A percentile compares a stretch with the other conserved stretches of the same genome.
phyloP scores from a whole-genome alignment of 192 early-diverging fungal species.

The Backusella australiensis region DNA sequence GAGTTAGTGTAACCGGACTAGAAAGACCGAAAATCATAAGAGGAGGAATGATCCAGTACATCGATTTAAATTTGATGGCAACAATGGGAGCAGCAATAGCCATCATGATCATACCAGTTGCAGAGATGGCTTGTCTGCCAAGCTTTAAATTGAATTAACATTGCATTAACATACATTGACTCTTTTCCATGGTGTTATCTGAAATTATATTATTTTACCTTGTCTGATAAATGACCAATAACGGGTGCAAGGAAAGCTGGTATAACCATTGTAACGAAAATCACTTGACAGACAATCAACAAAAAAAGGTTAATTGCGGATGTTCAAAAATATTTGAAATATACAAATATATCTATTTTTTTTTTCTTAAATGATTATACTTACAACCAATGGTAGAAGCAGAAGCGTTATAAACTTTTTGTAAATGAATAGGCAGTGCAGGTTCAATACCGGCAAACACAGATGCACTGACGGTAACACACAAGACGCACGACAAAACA shows the following conservation, averaged over 20 bases:
- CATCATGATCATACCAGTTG: slow-evolving; percentile 49
- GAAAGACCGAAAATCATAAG: slow-evolving; percentile 54
- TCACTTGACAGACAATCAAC: slow-evolving; percentile 27
- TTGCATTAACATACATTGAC: neutral
- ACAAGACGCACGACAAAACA: slow-evolving; percentile 40
- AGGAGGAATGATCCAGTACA: slow-evolving; percentile 41
- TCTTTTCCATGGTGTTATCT: neutral
- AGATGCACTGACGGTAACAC: slow-evolving; percentile 46
- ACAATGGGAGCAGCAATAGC: slow-evolving; percentile 43
- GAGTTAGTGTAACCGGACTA: slow-evolving; percentile 55
- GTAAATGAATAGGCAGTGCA: slow-evolving; percentile 51
- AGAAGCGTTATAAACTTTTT: slow-evolving; percentile 33
- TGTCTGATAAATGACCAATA: slow-evolving; percentile 54
- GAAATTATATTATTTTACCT: slow-evolving; percentile 1
- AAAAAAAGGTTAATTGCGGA: slow-evolving; percentile 8
- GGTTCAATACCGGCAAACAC: slow-evolving; percentile 60
- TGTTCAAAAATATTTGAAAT: slow-evolving; percentile 11
- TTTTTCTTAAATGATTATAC: neutral
- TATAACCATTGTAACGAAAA: slow-evolving; percentile 68
- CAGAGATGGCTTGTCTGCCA: slow-evolving; percentile 44
- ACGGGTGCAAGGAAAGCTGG: slow-evolving; percentile 62
- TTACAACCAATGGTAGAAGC: slow-evolving; percentile 46
- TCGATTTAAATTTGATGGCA: slow-evolving; percentile 29
- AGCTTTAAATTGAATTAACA: slow-evolving; percentile 12
- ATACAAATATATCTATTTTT: neutral